Evolutionary conservation across 495 filamentous ascomycete species (phyloP).

Genomic region (Penicillium parvum): DNA sequence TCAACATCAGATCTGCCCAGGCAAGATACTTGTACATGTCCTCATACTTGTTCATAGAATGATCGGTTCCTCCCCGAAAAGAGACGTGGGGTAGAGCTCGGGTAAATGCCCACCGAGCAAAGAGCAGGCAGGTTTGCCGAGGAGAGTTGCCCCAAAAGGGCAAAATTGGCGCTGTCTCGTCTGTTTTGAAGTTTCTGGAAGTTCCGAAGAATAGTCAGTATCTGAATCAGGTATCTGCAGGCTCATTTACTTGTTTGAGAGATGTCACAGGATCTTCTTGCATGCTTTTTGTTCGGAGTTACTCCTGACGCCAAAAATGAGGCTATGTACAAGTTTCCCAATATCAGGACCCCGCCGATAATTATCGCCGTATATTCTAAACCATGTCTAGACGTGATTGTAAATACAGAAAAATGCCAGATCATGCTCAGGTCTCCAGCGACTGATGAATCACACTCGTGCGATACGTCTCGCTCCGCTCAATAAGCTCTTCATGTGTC

Average conservation of each 20-base stretch:
- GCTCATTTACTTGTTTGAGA: conserved; percentile 3
- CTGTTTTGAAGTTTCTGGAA: background rate
- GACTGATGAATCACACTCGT: conserved; percentile 45
- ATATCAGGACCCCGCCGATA: background rate
- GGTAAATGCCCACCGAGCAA: conserved; percentile 1
- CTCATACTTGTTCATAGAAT: no score
- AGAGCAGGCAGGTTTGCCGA: conserved; percentile 13
- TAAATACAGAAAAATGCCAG: background rate
- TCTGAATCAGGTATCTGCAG: background rate
- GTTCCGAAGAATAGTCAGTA: background rate
- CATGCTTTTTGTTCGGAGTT: background rate
- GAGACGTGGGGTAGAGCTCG: conserved; percentile 2
- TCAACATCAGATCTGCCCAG: conserved; percentile 7
- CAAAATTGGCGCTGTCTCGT: conserved; percentile 3
- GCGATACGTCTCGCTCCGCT: conserved; percentile 54
- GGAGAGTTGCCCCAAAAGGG: background rate
- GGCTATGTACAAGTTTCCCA: background rate
- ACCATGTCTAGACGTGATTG: background rate
- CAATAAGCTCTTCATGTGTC: conserved; percentile 62
- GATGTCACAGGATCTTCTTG: background rate
- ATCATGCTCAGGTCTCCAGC: conserved; percentile 26
- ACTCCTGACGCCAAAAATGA: background rate
- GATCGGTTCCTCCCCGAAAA: conserved; percentile 7
- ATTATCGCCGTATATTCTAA: no score
- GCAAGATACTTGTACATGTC: background rate